Conservation (phyloP, 768 basidiomycete species). For the Macrocybe gigantea region DNA sequence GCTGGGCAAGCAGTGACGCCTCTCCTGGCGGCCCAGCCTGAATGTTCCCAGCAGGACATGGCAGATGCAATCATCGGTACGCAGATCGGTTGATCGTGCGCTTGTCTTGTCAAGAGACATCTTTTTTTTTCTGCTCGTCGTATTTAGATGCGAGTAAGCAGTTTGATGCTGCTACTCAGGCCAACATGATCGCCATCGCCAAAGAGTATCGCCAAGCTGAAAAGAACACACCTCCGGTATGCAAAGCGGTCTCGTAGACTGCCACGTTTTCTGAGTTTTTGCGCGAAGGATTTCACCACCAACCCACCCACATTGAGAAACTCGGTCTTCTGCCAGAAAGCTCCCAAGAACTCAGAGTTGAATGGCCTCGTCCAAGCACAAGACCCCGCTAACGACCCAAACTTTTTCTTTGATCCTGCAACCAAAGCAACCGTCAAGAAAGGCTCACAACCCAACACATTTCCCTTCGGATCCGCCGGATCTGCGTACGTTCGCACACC, state of each 20-base stretch:
- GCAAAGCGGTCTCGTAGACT: constrained; percentile 6
- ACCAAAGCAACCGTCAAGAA: constrained; percentile 31
- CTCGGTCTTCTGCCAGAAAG: constrained; percentile 53
- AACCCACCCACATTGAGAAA: constrained; percentile 45
- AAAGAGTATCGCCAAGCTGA: constrained; percentile 48
- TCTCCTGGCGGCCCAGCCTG: constrained; percentile 44
- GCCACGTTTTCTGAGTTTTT: neutral
- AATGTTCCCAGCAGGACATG: constrained; percentile 53
- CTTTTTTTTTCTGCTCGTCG: neutral
- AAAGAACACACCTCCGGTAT: constrained; percentile 55
- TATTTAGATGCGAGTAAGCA: constrained; percentile 43
- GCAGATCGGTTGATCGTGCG: constrained; percentile 1
- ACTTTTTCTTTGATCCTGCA: constrained; percentile 46
- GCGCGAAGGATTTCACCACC: constrained; percentile 41
- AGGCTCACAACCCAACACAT: constrained; percentile 42
- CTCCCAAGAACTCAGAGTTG: constrained; percentile 43
- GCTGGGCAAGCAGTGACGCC: constrained; percentile 45
- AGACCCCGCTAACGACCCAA: constrained; percentile 44
- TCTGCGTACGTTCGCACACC: constrained; percentile 8
- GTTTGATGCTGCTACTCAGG: constrained; percentile 44
- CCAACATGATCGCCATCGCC: constrained; percentile 47
- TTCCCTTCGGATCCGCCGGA: constrained; percentile 34
- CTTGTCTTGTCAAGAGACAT: neutral
- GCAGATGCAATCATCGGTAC: constrained; percentile 52
- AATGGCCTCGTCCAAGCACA: constrained; percentile 47